A percentile compares a stretch with the other conserved stretches of the same genome.
Evolutionary conservation across 2,329 filamentous ascomycete genomes (phyloP).

Genomic region (Xylaria sp.): DNA sequence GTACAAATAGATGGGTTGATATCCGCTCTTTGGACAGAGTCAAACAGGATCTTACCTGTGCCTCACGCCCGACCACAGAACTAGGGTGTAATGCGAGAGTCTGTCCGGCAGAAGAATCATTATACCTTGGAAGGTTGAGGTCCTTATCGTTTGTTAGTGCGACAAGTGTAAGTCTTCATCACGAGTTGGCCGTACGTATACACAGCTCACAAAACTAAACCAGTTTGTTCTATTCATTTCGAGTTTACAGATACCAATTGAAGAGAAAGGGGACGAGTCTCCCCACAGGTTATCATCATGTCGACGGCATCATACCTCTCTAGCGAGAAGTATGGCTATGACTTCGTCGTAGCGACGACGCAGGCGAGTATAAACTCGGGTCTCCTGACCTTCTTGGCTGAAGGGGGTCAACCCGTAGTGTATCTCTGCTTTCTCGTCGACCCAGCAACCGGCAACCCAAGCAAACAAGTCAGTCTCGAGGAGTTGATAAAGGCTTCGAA

Average conservation of each 20-base stretch:
- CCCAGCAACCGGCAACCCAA: background rate
- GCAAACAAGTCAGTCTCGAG: background rate
- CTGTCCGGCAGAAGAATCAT: no score
- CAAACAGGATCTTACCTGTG: background rate
- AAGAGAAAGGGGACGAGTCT: background rate
- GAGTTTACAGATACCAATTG: background rate
- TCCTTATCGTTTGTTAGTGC: no score
- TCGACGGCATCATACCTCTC: background rate
- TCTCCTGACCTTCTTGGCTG: background rate
- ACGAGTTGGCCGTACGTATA: background rate
- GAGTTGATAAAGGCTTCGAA: background rate
- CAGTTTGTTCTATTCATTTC: background rate
- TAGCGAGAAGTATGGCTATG: background rate
- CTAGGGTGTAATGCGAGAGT: no score
- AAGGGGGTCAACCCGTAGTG: background rate
- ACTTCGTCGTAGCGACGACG: constrained; percentile 1
- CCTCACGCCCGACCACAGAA: background rate
- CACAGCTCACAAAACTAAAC: background rate
- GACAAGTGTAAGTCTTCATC: background rate
- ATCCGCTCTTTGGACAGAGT: background rate
- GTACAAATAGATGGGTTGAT: background rate
- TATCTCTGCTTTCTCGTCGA: constrained; percentile 2
- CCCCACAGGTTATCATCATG: background rate
- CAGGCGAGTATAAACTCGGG: background rate
- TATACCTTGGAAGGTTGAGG: no score